Percentiles rank a stretch among this genome's conserved stretches.
Conservation (phyloP, 108 stramenopile genomes). For the Mediolabrus comicus region DNA sequence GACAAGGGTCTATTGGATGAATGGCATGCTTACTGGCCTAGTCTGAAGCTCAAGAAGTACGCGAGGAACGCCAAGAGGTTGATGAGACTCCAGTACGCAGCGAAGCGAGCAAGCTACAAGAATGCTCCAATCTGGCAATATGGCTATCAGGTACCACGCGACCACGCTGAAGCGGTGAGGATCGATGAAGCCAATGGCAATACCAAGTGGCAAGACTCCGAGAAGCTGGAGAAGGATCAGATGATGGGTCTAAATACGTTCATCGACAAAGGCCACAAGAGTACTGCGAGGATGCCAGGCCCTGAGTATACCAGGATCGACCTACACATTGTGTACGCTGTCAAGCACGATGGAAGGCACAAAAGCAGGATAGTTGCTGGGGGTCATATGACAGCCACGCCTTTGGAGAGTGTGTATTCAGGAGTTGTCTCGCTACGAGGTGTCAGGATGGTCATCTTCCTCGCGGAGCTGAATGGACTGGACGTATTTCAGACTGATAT, state of each 20-base stretch:
- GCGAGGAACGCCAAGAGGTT: background rate
- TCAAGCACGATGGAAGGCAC: constrained; percentile 38
- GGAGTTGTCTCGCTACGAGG: constrained; percentile 27
- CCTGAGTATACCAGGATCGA: constrained; percentile 38
- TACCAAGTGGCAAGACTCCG: constrained; percentile 37
- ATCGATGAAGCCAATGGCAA: constrained; percentile 45
- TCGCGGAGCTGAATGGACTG: constrained; percentile 39
- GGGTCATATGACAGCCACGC: constrained; percentile 23
- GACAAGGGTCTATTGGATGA: background rate
- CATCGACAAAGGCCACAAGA: constrained; percentile 5
- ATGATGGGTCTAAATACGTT: constrained; percentile 28
- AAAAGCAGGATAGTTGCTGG: constrained; percentile 40
- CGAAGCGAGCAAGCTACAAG: background rate
- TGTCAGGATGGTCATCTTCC: constrained; percentile 32
- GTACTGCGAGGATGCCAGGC: background rate
- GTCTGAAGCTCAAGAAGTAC: constrained; percentile 7
- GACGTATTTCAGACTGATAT: constrained; percentile 21
- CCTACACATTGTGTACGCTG: constrained; percentile 27
- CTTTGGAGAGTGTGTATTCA: constrained; percentile 9
- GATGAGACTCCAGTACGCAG: background rate
- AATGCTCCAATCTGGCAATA: background rate
- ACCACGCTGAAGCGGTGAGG: constrained; percentile 19
- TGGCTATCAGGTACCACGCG: constrained; percentile 17
- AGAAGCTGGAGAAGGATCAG: constrained; percentile 9
- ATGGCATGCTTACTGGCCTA: background rate